phyloP scores from a whole-genome alignment of 441 rosid species.

The Aquilaria agallochum region DNA sequence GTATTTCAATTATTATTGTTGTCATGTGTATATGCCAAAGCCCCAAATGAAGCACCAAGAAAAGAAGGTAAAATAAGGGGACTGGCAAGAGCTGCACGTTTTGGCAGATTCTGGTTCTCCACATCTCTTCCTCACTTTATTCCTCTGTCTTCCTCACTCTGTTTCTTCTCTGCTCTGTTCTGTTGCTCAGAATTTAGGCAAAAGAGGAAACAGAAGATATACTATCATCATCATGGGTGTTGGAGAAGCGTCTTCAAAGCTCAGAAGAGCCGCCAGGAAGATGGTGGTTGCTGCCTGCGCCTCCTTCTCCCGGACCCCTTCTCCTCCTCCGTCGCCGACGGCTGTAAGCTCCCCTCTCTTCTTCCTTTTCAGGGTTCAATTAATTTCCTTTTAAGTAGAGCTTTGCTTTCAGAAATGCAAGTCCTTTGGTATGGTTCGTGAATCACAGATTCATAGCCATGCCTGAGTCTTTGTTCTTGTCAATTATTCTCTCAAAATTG shows the following conservation, averaged over 20 bases:
- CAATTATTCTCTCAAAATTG: background rate
- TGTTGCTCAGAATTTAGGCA: background rate
- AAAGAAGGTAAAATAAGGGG: too few relatives aligned
- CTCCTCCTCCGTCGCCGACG: conserved; percentile 26
- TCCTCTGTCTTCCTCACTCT: background rate
- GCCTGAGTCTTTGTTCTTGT: background rate
- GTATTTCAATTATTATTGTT: too few relatives aligned
- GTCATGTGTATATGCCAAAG: too few relatives aligned
- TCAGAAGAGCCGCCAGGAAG: conserved; percentile 56
- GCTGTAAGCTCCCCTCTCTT: conserved; percentile 26
- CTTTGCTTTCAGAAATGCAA: background rate
- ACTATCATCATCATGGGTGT: conserved; percentile 25
- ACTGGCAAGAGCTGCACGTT: background rate
- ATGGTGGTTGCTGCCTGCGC: conserved; percentile 67
- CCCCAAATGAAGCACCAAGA: too few relatives aligned
- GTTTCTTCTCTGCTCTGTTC: background rate
- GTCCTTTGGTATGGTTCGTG: background rate
- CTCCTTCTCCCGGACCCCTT: conserved; percentile 40
- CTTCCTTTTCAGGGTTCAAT: background rate
- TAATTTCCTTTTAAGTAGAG: background rate
- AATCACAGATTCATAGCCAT: too few relatives aligned
- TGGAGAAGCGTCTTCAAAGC: conserved; percentile 42
- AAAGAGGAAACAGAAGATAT: too few relatives aligned
- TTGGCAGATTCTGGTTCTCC: background rate
- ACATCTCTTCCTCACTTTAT: background rate